phyloP scores from a whole-genome alignment of 345 rosid genomes.

The Hevea brasiliensis region DNA sequence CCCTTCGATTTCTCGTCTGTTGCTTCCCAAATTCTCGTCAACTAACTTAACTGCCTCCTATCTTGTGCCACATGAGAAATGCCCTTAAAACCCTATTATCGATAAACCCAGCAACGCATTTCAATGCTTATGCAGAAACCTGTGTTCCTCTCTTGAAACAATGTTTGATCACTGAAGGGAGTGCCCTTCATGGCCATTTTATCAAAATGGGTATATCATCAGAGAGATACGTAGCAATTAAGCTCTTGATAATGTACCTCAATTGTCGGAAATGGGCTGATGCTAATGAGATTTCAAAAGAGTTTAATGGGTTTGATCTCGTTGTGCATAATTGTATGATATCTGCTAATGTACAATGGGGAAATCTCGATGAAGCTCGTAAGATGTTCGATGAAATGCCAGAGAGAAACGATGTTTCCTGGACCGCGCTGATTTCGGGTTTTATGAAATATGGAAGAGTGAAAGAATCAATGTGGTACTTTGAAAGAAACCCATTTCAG shows the following conservation, averaged over 20 bases:
- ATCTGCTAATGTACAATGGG: slow-evolving; percentile 35
- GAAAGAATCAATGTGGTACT: slow-evolving; percentile 49
- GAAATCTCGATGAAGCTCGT: slow-evolving; percentile 47
- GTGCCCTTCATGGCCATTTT: slow-evolving; percentile 44
- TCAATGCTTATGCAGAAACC: slow-evolving; percentile 23
- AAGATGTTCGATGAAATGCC: slow-evolving; percentile 62
- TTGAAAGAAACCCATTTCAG: slow-evolving; percentile 52
- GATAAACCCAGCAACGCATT: slow-evolving; percentile 21
- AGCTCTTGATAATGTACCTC: slow-evolving; percentile 54
- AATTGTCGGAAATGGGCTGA: slow-evolving; percentile 36
- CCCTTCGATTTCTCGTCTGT: no score
- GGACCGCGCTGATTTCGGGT: slow-evolving; percentile 58
- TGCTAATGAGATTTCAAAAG: slow-evolving; percentile 42
- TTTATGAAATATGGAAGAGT: slow-evolving; percentile 51
- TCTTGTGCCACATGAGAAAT: slow-evolving; percentile 29
- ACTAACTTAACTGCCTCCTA: slow-evolving; percentile 28
- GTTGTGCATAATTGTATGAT: slow-evolving; percentile 54
- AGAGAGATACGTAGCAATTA: slow-evolving; percentile 43
- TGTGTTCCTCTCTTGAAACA: slow-evolving; percentile 34
- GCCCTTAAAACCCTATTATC: slow-evolving; percentile 30
- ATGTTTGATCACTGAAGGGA: slow-evolving; percentile 37
- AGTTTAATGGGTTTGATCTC: slow-evolving; percentile 45
- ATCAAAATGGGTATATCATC: slow-evolving; percentile 44
- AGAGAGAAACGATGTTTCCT: slow-evolving; percentile 49
- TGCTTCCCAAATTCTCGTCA: slow-evolving; percentile 6